Evolutionary conservation across 768 basidiomycete genomes (phyloP), one percentile per base, ranked within the genome.

Genomic region (Hemileccinum rubropunctum): DNA sequence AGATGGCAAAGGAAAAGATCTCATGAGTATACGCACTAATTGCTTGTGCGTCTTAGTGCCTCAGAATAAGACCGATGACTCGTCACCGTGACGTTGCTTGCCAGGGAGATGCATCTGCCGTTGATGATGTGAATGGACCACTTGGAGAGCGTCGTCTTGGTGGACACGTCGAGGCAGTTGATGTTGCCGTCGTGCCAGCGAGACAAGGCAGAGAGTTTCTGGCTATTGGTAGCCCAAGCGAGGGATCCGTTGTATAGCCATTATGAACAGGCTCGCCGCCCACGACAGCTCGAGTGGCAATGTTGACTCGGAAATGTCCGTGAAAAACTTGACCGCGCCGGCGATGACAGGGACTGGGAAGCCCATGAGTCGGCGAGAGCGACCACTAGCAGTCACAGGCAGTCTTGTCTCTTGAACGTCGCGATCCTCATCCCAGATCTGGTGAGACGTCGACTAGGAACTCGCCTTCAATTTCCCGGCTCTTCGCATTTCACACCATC

Each of bases 351-450:
- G 36, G 41, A 6, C 18, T 35, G 1, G 42, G 40, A 0, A 56
- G 41, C 0, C 28, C 52, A 11, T 35, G 0, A 9, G 45, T 42
- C 20, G 10, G 34, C 3, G 34, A 34, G 34, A 54, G 38, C 2
- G 52, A 55, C 57, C 47, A n/a, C n/a, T n/a, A n/a, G n/a, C n/a
- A 59, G 18, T 54, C 34, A n/a, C 14, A 34, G 34, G 15, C 34
- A 34, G 34, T 34, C 7, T 21, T 5, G 33, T 54, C 47, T 0
- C 6, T 3, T 1, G 45, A 47, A 48, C 0, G 48, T 48, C 6
- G 27, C 57, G 0, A 50, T 23, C 15, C 18, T 51, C 6, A 32
- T 45, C 26, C 20, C 35, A n/a, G n/a, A n/a, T 55, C 57, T 2
- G 18, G 41, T 2, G 56, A 57, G 17, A 57, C 8, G 12, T 57